Evolutionary conservation across 208 protist genomes (phyloP), one percentile per base, ranked within the genome.

Genomic region (Leishmania gerbilli): DNA sequence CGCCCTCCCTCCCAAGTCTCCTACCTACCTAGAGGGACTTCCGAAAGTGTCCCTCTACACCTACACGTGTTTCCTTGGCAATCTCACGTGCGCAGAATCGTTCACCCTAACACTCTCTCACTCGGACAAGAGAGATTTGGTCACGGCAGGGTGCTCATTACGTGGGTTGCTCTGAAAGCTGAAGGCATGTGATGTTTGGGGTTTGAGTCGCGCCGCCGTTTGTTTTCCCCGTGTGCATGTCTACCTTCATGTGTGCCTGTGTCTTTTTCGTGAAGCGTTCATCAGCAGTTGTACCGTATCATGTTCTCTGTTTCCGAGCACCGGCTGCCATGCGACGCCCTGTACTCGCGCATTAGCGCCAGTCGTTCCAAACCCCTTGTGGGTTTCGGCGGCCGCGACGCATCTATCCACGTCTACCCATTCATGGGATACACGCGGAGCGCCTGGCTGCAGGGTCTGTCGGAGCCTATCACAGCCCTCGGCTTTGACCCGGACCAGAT

Each of bases 331-430:
- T 96, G 86, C 77, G 90, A 93, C 42, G 89, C 88, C 53, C 80
- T 94, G 51, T 92, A 67, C 64, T 88, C 90, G 31, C 82, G 87
- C 45, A 87, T 96, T 47, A 87, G 93, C 55, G 79, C 91, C 21
- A 84, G 88, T 76, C 85, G 90, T 42, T 83, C 91, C n/a, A 77
- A 85, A 55, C 90, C 91, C 51, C 83, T 95, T 4, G 89, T 96
- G 13, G 93, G 85, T 42, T 90, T 93, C 69, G 93, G 91, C 21
- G 88, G 93, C 8, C 89, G 87, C 15, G 93, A 96, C 68, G 83
- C 88, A 17, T 79, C 78, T 0, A 86, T 93, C 19, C 86, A 95
- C 72, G 81, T 96, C 1, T 93, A 92, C 77, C 91, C 90, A 27
- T 96, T 96, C 69, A 81, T 80, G 31, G 90, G 80, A 49, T 92